Base-by-base conservation (phyloP, 139 green algal genomes). In the Chlorella ohadii region DNA sequence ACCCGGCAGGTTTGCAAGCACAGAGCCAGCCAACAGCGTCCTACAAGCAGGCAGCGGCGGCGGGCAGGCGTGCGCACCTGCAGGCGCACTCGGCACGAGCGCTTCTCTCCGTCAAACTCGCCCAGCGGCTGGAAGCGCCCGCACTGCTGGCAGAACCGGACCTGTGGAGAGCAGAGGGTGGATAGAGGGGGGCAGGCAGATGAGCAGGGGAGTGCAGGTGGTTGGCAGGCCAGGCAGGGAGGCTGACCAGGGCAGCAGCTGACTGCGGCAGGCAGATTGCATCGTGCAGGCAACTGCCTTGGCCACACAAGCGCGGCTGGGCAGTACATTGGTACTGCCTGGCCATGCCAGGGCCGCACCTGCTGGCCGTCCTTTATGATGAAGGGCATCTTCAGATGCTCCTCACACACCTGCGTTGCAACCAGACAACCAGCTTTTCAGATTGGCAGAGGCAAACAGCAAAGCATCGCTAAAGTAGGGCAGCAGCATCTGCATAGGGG, bases 81-180 rank as follows among this genome's bases (percentile, higher is more conserved):
- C 34, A 98, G 92, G 77, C 96, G 89, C 51, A 91, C 90, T 31
- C 95, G 89, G 88, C 95, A 98, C 75, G 87, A 94, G 85, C 95
- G 93, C 80, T 95, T 94, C 73, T 90, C 88, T 31, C 91, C 95
- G 77, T 98, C 96, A 86, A 98, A 98, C 25, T 96, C 93, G 0
- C 80, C 83, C 36, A 98, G 88, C 36, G 94, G 89, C 70, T 98
- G 96, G 86, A 98, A 98, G 71, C 94, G 91, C 16, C 95, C 94
- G 81, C 95, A 98, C 92, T 97, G 94, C 89, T 97, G 93, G 88
- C 93, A 97, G 90, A 98, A 97, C 66, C 93, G 92, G 88, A 96
- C 89, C 36, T 85, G 66, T 47, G 23, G 12, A 51, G 31, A 47
- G 47, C 12, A 4, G 47, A 13, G 55, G 33, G 13, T 31, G 22